Base-by-base conservation (phyloP, 345 rosid genomes). In the Noccaea bulbosa region DNA sequence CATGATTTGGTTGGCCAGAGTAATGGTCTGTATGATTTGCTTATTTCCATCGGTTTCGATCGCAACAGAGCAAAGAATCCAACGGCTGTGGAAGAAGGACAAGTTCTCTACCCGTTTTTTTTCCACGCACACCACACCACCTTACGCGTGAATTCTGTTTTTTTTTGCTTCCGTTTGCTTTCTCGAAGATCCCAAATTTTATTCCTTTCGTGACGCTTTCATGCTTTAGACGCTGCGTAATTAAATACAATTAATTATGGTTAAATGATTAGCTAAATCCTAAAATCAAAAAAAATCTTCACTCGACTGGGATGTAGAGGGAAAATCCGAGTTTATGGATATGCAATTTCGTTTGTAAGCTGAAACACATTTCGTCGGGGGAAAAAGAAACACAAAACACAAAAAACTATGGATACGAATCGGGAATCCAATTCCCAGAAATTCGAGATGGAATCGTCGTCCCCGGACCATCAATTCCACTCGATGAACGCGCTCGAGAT, bases 401-500 rank as follows among this genome's bases (percentile, higher is more conserved):
- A 1, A 8, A 20, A 8, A 20, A 49, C 11, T 22, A 70, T 77
- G 43, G 67, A 59, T 38, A 80, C 51, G 51, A 72, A 79, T 80
- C 81, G 41, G 17, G 60, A 66, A 5, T 62, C 85, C 79, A 71
- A 71, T 38, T 65, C 72, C 58, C 74, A 41, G 33, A 70, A 41
- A 67, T 62, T 83, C 44, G 88, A 83, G 75, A 30, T 77, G 14
- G 88, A 83, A 35, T 14, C 45, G 11, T 39, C 81, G 24, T 41
- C 74, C 14, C 30, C 50, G 48, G 30, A 74, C 32, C 74, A 78
- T 6, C 83, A 77, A 44, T 79, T 85, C 63, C 87, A 76, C 71
- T 80, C 96, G 35, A 82, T 83, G 94, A 89, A 81, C 49, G 97
- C 97, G 3, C 65, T 87, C 63, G 97, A 91, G 84, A 93, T 93